Evolutionary conservation across 1,284 basidiomycete species (phyloP).

Genomic region (Boletellus sp.): DNA sequence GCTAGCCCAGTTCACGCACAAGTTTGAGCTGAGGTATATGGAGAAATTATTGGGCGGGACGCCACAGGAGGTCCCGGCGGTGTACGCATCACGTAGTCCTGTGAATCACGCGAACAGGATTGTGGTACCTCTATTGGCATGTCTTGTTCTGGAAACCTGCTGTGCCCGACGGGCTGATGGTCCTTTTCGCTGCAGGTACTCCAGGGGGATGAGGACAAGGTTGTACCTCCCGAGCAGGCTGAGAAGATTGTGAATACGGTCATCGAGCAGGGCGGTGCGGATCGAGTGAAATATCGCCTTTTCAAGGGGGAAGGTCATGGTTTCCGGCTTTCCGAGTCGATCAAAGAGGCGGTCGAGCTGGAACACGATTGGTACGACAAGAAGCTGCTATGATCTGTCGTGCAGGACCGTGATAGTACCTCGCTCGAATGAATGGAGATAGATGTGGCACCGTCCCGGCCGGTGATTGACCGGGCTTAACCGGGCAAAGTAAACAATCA

Average conservation of each 20-base stretch:
- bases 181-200: slow-evolving; percentile 36
- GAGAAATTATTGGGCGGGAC: slow-evolving; percentile 56
- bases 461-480: too few relatives aligned
- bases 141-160: too few relatives aligned
- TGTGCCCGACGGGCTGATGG: not conserved
- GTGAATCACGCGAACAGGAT: slow-evolving; percentile 25
- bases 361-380: slow-evolving; percentile 36
- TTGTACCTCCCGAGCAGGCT: slow-evolving; percentile 53
- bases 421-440: too few relatives aligned
- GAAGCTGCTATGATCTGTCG: slow-evolving; percentile 19
- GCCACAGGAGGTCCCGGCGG: slow-evolving; percentile 20
- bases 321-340: slow-evolving; percentile 45
- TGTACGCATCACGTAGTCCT: slow-evolving; percentile 30
- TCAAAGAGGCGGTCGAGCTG: slow-evolving; percentile 40
- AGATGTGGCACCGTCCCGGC: too few relatives aligned
- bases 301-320: slow-evolving; percentile 56
- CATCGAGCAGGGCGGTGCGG: slow-evolving; percentile 32
- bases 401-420: too few relatives aligned
- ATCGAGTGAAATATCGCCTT: slow-evolving; percentile 43
- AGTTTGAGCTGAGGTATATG: slow-evolving; percentile 60
- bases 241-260: slow-evolving; percentile 44
- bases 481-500: too few relatives aligned
- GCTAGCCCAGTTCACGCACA: slow-evolving; percentile 57
- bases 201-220: slow-evolving; percentile 47
- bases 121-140: slow-evolving; percentile 24